Base-by-base conservation (phyloP, 768 basidiomycete species). In the Lanmaoa pseudosensibilis region DNA sequence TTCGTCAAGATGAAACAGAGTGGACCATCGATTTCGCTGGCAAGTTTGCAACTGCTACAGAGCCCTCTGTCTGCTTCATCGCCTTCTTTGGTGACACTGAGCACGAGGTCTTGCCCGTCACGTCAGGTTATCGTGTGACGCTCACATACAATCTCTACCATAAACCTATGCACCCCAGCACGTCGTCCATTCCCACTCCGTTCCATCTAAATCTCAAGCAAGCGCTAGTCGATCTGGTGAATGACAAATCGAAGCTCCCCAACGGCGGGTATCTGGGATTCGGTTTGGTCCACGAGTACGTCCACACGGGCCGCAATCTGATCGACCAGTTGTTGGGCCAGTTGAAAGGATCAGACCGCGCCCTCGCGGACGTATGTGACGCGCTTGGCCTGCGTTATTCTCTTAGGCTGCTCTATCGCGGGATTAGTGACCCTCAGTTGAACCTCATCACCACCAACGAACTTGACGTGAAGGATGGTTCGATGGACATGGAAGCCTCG, bases 11-110 rank as follows among this genome's bases (percentile, higher is more conserved):
- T 3, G 36, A 38, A 3, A 54, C 52, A 15, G 49, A 54, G 21
- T 57, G 55, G 61, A 57, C 38, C 1, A 0, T 57, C 2, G 55
- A 57, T n/a, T 50, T 56, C 27, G 2, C 55, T 0, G 30, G 52
- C 25, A 33, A 50, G 19, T 40, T 61, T 12, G 47, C 54, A 0
- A 25, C 47, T 0, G 32, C 54, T 10, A 40, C 33, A 5, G 44
- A 44, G 25, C 62, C 59, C 1, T 53, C 51, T 3, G 47, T 76
- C 7, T 73, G 69, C 9, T 82, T 77, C 64, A 62, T 71, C n/a
- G 75, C 78, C 4, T 79, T 82, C 46, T 60, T 68, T 62, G 68
- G 74, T 37, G 80, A 80, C 52, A 66, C 78, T 55, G 75, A 78
- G 52, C 78, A 80, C 57, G 78, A 81, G 50, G 77, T 81, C 47